Percentiles rank a stretch among this genome's conserved stretches.
phyloP scores from a whole-genome alignment of 257 asterid genomes.

The Salvia splendens region DNA sequence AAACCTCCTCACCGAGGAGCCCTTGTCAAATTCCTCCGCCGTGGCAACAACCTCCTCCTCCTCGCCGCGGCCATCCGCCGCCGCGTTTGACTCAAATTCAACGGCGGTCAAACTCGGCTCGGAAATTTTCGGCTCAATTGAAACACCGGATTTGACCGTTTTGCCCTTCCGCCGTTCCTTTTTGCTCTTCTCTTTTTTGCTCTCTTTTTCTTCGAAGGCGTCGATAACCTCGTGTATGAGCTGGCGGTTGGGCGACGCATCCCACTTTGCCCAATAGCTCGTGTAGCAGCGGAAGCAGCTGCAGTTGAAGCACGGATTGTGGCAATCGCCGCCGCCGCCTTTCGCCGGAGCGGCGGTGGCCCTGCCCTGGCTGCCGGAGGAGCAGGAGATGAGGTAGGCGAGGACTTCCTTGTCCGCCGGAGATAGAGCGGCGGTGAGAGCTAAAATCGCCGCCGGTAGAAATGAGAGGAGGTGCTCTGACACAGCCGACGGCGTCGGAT shows the following conservation, averaged over 20 bases:
- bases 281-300: slow-evolving; percentile 72
- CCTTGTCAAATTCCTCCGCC: slow-evolving; percentile 50
- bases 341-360: neutral
- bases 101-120: slow-evolving; percentile 38
- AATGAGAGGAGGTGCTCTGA: slow-evolving; percentile 70
- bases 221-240: slow-evolving; percentile 70
- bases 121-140: slow-evolving; percentile 35
- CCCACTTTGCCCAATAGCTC: slow-evolving; percentile 78
- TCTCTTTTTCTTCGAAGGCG: slow-evolving; percentile 61
- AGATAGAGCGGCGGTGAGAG: slow-evolving; percentile 55
- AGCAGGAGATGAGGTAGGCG: slow-evolving; percentile 68
- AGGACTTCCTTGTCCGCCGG: slow-evolving; percentile 57
- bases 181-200: slow-evolving; percentile 40
- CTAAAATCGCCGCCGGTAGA: slow-evolving; percentile 59
- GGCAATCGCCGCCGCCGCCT: slow-evolving; percentile 20
- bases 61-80: slow-evolving; percentile 35
- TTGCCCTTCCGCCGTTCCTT: slow-evolving; percentile 52
- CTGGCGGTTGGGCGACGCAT: slow-evolving; percentile 67
- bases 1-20: slow-evolving; percentile 61
- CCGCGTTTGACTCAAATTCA: slow-evolving; percentile 35
- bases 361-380: slow-evolving; percentile 37
- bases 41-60: slow-evolving; percentile 29
- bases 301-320: slow-evolving; percentile 51
- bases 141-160: slow-evolving; percentile 26
- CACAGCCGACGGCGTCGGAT: slow-evolving; percentile 61